Conservation (phyloP, 352 stramenopile genomes). For the Globisporangium barbulae region DNA sequence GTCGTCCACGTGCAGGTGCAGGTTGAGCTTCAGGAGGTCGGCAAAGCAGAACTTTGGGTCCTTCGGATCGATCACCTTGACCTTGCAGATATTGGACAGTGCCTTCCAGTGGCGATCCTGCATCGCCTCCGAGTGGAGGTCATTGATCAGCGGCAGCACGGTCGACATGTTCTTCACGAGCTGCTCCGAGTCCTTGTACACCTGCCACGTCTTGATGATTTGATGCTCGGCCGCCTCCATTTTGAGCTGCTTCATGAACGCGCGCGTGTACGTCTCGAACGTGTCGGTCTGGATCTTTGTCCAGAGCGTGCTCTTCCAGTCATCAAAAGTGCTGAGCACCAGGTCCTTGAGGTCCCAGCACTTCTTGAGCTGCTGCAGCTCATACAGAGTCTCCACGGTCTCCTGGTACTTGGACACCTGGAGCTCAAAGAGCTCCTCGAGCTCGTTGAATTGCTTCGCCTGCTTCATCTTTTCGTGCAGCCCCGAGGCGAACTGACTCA, state of each 20-base stretch:
- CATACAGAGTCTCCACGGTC: constrained; percentile 86
- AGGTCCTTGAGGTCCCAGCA: constrained; percentile 86
- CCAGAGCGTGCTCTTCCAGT: constrained; percentile 86
- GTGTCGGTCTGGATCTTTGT: constrained; percentile 77
- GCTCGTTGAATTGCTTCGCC: constrained; percentile 81
- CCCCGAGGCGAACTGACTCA: constrained; percentile 67
- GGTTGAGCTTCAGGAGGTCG: constrained; percentile 78
- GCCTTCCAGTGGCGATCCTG: constrained; percentile 93
- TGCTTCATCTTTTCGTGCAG: constrained; percentile 82
- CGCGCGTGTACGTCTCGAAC: constrained; percentile 71
- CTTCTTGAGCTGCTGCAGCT: constrained; percentile 85
- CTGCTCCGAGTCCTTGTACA: constrained; percentile 86
- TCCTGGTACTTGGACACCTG: constrained; percentile 88
- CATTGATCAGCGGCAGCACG: constrained; percentile 90
- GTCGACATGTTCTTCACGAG: constrained; percentile 87
- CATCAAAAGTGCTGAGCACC: constrained; percentile 76
- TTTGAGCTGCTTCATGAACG: constrained; percentile 87
- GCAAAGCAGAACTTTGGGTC: constrained; percentile 83
- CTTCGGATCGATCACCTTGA: constrained; percentile 85
- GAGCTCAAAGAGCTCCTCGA: constrained; percentile 85
- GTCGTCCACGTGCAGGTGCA: constrained; percentile 83
- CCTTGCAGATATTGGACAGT: constrained; percentile 78
- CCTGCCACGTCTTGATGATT: constrained; percentile 86
- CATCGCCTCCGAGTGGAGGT: constrained; percentile 94
- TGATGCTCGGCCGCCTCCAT: constrained; percentile 77